These are phyloP conservation scores for Paramyrothecium roridum DNA, from an alignment of 2,329 filamentous ascomycete species.

Conservation along the genomic window DNA sequence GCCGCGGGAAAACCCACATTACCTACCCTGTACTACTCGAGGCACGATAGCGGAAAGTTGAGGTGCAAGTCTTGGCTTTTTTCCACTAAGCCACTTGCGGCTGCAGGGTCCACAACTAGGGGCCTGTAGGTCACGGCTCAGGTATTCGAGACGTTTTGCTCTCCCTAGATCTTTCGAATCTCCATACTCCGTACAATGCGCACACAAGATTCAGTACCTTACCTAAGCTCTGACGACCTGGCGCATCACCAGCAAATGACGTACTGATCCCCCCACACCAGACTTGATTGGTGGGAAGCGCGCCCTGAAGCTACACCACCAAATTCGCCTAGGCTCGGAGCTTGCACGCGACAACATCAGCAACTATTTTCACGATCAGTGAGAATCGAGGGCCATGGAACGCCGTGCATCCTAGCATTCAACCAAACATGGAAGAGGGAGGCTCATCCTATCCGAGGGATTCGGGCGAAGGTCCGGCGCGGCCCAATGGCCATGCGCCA, in stretches of 20 bases:
- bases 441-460: conserved; percentile 12
- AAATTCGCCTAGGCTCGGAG: neutral
- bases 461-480: conserved; percentile 11
- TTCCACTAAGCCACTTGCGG: too few species aligned
- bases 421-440: conserved; percentile 21
- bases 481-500: conserved; percentile 17
- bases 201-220: too few species aligned
- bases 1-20: neutral
- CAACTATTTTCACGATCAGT: neutral
- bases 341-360: neutral
- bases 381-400: neutral
- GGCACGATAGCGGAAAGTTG: too few species aligned
- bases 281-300: neutral
- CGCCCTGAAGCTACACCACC: neutral
- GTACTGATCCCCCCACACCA: neutral
- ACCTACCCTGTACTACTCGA: neutral
- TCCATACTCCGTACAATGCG: too few species aligned
- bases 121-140: too few species aligned
- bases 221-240: neutral
- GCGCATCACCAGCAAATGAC: neutral
- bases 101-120: too few species aligned
- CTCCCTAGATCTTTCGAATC: too few species aligned
- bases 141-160: too few species aligned
- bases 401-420: too few species aligned
- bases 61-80: too few species aligned